Evolutionary conservation across 176 grass and related monocot species (phyloP).

Genomic region (Chloris gayana): DNA sequence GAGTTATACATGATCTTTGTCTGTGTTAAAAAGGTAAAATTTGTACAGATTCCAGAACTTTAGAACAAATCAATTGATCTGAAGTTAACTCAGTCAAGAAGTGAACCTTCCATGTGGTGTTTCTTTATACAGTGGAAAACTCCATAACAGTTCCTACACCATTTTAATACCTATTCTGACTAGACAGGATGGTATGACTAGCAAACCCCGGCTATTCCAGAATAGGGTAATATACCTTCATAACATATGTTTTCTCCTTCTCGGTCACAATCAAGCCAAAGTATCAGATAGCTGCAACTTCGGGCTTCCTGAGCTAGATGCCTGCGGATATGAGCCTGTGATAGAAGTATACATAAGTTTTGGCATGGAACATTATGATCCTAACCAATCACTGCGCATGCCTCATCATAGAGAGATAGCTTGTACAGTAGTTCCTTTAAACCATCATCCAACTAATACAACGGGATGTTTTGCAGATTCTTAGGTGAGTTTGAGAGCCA

Average conservation of each 20-base stretch:
- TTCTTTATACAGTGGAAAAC: conserved; percentile 1
- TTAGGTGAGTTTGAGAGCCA: not conserved
- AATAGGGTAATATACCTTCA: conserved; percentile 64
- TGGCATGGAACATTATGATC: not conserved
- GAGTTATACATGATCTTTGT: not conserved
- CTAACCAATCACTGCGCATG: not conserved
- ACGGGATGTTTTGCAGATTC: not conserved
- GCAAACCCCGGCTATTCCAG: not conserved
- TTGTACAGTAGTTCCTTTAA: not conserved
- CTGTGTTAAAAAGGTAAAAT: not conserved
- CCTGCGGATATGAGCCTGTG: conserved; percentile 85
- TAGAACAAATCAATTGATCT: conserved; percentile 15
- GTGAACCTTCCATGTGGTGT: conserved; percentile 14
- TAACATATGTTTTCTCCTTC: conserved; percentile 99
- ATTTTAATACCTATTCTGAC: not conserved
- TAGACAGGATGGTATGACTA: not conserved
- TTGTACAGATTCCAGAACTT: not conserved
- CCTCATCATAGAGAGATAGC: conserved; percentile 7
- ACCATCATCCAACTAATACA: not conserved
- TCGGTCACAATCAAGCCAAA: conserved; percentile 96
- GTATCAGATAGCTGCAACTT: conserved; percentile 75
- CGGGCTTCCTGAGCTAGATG: conserved; percentile 94
- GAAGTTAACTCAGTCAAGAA: conserved; percentile 1
- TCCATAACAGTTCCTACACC: not conserved
- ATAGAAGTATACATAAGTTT: conserved; percentile 39